phyloP scores from a whole-genome alignment of 495 filamentous ascomycete species.

The Cenococcum geophilum region DNA sequence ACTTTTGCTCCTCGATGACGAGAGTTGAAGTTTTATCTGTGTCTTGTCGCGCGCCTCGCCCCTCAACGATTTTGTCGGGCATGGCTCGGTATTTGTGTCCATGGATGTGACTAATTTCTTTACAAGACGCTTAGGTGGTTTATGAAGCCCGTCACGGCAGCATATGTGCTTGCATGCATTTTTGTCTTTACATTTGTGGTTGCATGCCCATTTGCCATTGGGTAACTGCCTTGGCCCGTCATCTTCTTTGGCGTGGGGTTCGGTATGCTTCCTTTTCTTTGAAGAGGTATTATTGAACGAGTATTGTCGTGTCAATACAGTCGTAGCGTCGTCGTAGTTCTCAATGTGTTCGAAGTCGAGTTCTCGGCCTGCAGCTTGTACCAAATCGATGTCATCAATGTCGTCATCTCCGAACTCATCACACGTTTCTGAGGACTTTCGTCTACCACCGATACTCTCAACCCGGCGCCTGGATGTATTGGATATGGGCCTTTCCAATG shows the following conservation, averaged over 20 bases:
- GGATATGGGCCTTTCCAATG: conserved; percentile 8
- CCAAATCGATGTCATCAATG: conserved; percentile 51
- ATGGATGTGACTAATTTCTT: conserved; percentile 12
- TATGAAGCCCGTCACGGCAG: conserved; percentile 82
- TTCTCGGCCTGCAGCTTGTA: conserved; percentile 37
- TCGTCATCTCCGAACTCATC: conserved; percentile 54
- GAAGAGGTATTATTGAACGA: conserved; percentile 12
- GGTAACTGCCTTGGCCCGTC: conserved; percentile 50
- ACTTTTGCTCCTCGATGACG: conserved; percentile 29
- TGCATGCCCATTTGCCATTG: conserved; percentile 86
- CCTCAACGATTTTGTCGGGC: conserved; percentile 3
- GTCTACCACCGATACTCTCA: conserved; percentile 1
- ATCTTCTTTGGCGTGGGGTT: conserved; percentile 13
- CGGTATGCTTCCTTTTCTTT: conserved; percentile 19
- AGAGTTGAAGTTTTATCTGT: conserved; percentile 24
- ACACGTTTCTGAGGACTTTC: conserved; percentile 7
- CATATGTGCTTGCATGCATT: conserved; percentile 78
- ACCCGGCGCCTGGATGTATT: conserved; percentile 20
- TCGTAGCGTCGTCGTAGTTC: conserved; percentile 36
- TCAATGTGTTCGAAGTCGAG: conserved; percentile 47
- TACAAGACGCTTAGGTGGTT: conserved; percentile 57
- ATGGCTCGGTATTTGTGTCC: conserved; percentile 17
- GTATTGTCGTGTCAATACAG: conserved; percentile 18
- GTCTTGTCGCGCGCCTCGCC: conserved; percentile 9
- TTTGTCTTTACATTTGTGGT: conserved; percentile 74